These are phyloP conservation scores for Chrysopogon serrulatus DNA, from an alignment of 176 grass and related monocot species.

Conservation along the genomic window DNA sequence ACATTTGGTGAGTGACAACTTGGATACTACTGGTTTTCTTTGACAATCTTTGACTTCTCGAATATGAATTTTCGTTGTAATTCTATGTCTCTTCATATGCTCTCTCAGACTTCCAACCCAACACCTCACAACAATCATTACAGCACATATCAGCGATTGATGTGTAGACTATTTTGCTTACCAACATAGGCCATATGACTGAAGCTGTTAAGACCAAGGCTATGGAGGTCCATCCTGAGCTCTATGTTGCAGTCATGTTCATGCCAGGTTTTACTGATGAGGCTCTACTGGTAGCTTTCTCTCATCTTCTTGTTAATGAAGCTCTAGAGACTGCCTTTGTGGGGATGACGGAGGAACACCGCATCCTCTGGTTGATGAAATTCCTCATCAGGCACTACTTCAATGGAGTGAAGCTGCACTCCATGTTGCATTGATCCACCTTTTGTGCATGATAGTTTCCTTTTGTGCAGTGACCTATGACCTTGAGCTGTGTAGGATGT, in stretches of 20 bases:
- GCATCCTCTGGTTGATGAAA: not conserved
- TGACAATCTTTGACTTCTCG: slow-evolving; percentile 78
- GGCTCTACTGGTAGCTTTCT: not conserved
- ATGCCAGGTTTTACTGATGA: not conserved
- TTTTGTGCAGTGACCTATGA: too few species aligned
- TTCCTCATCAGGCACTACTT: not conserved
- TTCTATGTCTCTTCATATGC: slow-evolving; percentile 68
- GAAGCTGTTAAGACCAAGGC: not conserved
- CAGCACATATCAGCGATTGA: slow-evolving; percentile 71
- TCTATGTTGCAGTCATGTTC: slow-evolving; percentile 42
- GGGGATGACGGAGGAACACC: slow-evolving; percentile 14
- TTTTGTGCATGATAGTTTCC: too few species aligned
- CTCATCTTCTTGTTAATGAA: not conserved
- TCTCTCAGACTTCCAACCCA: slow-evolving; percentile 77
- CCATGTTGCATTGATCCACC: not conserved
- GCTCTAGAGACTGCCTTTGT: slow-evolving; percentile 27
- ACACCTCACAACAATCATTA: slow-evolving; percentile 53
- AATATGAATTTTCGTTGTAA: slow-evolving; percentile 91
- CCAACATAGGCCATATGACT: too few species aligned
- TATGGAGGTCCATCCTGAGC: not conserved
- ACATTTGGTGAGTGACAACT: not conserved
- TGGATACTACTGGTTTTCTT: slow-evolving; percentile 64
- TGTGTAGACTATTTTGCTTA: too few species aligned
- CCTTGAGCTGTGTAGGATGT: too few species aligned
- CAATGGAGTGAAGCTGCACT: not conserved